Percentiles rank a stretch among this genome's conserved stretches.
Conservation (phyloP, 768 basidiomycete genomes). For the Termitomyces bulborhizus region DNA sequence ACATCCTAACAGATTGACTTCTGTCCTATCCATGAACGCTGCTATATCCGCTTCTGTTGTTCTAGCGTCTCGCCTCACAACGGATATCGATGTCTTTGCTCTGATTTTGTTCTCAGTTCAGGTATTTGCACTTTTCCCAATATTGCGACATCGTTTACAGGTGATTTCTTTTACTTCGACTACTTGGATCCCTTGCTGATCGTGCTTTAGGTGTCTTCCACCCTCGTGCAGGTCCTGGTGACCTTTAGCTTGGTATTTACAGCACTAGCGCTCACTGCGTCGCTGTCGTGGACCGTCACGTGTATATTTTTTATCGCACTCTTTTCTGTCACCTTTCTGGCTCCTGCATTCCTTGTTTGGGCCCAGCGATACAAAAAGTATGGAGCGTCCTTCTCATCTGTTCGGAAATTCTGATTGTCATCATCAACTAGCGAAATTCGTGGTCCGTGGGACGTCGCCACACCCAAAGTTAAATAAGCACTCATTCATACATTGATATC, state of each 20-base stretch:
- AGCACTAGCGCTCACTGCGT: slow-evolving; percentile 45
- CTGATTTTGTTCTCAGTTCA: slow-evolving; percentile 82
- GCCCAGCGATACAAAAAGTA: slow-evolving; percentile 87
- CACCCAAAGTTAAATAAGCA: slow-evolving; percentile 53
- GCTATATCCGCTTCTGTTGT: slow-evolving; percentile 92
- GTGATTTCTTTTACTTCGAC: slow-evolving; percentile 27
- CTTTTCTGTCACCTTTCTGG: slow-evolving; percentile 59
- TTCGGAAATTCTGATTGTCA: neutral
- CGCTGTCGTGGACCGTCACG: slow-evolving; percentile 50
- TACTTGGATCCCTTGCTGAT: slow-evolving; percentile 1
- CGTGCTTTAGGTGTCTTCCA: slow-evolving; percentile 38
- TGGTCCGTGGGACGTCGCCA: slow-evolving; percentile 87
- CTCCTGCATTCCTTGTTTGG: slow-evolving; percentile 74
- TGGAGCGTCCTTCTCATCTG: slow-evolving; percentile 22
- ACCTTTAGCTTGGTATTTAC: slow-evolving; percentile 47
- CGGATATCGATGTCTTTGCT: slow-evolving; percentile 84
- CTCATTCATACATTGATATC: neutral
- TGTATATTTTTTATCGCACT: slow-evolving; percentile 46
- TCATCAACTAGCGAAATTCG: slow-evolving; percentile 62
- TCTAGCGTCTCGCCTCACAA: slow-evolving; percentile 80
- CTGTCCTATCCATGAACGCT: slow-evolving; percentile 85
- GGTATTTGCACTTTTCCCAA: slow-evolving; percentile 78
- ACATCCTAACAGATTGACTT: slow-evolving; percentile 51
- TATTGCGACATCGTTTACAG: slow-evolving; percentile 69
- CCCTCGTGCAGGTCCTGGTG: slow-evolving; percentile 38